These are phyloP conservation scores for Ceratorhiza oryzae-sativae DNA, from an alignment of 1,284 basidiomycete species.

Conservation along the genomic window DNA sequence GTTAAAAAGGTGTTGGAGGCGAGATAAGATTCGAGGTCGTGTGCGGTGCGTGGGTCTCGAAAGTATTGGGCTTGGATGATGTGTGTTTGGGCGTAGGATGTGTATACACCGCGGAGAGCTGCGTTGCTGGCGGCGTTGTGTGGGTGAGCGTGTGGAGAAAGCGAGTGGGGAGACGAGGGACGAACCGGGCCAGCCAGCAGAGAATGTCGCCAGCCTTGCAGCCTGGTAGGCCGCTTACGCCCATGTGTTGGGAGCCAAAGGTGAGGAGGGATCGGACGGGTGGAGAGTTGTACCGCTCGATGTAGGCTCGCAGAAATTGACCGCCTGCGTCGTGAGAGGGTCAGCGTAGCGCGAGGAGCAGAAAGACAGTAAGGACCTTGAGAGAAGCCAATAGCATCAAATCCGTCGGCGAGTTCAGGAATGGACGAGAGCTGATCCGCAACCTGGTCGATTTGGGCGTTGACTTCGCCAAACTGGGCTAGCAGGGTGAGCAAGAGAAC, in stretches of 20 bases:
- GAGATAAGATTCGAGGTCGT: constrained; percentile 69
- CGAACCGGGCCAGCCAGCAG: constrained; percentile 79
- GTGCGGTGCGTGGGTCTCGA: constrained; percentile 74
- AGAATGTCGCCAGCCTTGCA: constrained; percentile 75
- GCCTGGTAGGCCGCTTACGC: constrained; percentile 78
- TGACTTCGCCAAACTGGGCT: constrained; percentile 78
- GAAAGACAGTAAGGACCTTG: constrained; percentile 68
- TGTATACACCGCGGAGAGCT: constrained; percentile 79
- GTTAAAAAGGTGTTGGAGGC: constrained; percentile 72
- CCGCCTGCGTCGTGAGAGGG: constrained; percentile 57
- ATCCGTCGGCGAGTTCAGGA: constrained; percentile 75
- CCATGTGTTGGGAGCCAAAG: constrained; percentile 86
- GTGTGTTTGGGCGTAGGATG: constrained; percentile 80
- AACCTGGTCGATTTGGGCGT: constrained; percentile 72
- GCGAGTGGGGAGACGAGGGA: background rate
- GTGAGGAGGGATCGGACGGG: constrained; percentile 87
- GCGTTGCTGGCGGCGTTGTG: constrained; percentile 45
- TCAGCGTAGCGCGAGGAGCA: background rate
- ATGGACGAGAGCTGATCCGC: constrained; percentile 72
- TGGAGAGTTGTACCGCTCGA: constrained; percentile 83
- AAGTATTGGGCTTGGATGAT: constrained; percentile 94
- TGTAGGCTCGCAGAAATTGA: constrained; percentile 90
- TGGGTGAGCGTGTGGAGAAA: background rate
- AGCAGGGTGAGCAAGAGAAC: background rate
- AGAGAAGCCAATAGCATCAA: constrained; percentile 92